Evolutionary conservation across 2,329 filamentous ascomycete species (phyloP).

Genomic region (Cyanodermella asteris): DNA sequence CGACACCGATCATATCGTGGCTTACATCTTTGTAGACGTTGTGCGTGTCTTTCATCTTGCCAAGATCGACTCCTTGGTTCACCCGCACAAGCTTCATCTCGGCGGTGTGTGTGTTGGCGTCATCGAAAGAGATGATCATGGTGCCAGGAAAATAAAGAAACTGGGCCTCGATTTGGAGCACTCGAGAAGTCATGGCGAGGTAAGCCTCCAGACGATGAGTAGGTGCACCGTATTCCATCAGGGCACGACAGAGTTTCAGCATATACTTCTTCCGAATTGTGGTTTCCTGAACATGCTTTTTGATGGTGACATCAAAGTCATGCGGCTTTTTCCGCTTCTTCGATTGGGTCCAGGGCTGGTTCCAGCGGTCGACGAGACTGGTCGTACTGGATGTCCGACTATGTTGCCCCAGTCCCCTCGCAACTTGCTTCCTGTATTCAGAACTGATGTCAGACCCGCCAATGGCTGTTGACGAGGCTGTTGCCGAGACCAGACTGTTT

Average conservation of each 20-base stretch:
- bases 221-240: constrained; percentile 81
- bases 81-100: constrained; percentile 23
- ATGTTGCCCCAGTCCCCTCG: background rate
- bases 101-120: constrained; percentile 22
- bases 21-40: constrained; percentile 26
- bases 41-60: constrained; percentile 22
- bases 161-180: constrained; percentile 71
- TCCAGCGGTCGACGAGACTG: constrained; percentile 3
- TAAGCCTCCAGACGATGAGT: constrained; percentile 78
- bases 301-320: constrained; percentile 34
- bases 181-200: constrained; percentile 72
- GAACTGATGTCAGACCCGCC: too few species aligned
- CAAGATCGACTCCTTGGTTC: constrained; percentile 20
- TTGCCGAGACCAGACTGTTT: too few species aligned
- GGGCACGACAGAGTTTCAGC: constrained; percentile 58
- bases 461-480: constrained; percentile 8
- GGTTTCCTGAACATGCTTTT: constrained; percentile 42
- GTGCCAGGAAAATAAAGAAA: constrained; percentile 79
- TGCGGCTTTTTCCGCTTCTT: constrained; percentile 14
- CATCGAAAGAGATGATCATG: constrained; percentile 81
- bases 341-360: constrained; percentile 7
- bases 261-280: constrained; percentile 66
- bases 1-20: constrained; percentile 23
- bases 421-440: constrained; percentile 6
- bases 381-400: constrained; percentile 4